Percentiles rank a stretch among this genome's conserved stretches.
Conservation (phyloP, 169 alveolate species). For the Eimeria acervulina region DNA sequence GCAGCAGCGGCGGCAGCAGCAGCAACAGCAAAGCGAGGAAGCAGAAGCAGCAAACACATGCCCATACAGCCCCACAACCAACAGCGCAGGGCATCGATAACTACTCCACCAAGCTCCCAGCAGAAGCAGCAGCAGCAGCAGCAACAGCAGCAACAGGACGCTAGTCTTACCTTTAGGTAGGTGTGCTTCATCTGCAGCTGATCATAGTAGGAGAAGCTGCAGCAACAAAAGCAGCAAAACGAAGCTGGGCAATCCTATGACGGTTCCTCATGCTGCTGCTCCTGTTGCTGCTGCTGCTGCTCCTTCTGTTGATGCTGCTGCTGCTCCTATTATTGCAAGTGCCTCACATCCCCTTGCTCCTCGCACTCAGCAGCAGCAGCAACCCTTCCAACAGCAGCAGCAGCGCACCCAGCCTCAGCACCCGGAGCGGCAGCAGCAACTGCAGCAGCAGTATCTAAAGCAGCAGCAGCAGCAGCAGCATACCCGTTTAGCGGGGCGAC, state of each 20-base stretch:
- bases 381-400: too few species aligned
- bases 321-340: background rate
- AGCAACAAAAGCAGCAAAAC: background rate
- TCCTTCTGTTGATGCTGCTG: background rate
- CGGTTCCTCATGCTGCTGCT: too few species aligned
- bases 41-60: background rate
- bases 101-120: background rate
- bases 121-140: conserved; percentile 9
- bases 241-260: too few species aligned
- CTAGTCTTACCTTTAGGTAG: background rate
- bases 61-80: background rate
- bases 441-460: too few species aligned
- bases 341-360: background rate
- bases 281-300: background rate
- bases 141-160: background rate
- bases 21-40: background rate
- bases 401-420: too few species aligned
- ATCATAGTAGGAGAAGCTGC: conserved; percentile 13
- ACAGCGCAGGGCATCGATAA: background rate
- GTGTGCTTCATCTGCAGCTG: conserved; percentile 35
- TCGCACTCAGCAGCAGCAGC: conserved; percentile 13
- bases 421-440: too few species aligned
- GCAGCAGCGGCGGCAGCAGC: conserved; percentile 12
- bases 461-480: too few species aligned
- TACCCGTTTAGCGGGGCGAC: conserved; percentile 32